Evolutionary conservation across 768 basidiomycete genomes (phyloP), one percentile per base, ranked within the genome.

Genomic region (Omphalotus guepiniiformis): DNA sequence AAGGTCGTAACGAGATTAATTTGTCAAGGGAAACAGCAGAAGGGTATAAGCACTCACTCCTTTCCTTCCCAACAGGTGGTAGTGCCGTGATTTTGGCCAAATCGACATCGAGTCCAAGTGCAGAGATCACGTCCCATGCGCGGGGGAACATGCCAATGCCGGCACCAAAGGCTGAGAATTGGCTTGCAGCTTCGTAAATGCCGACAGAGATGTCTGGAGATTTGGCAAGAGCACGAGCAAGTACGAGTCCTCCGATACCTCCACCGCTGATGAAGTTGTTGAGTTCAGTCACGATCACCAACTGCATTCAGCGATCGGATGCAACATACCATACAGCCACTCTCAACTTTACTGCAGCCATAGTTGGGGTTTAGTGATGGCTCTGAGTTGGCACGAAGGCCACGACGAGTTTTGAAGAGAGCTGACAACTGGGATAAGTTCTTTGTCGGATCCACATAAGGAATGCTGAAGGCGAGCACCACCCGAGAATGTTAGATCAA

Each of bases 91-190:
- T 42, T 1, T 51, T 48, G 1, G 59, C 55, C 29, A 66, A 53
- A 28, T 67, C 70, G 6, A 69, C 61, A 12, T 63, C 64, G 29
- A 78, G 43, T 0, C 72, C 76, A 7, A 77, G 57, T 2, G 59
- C 54, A 21, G 61, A 58, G 23, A 77, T 51, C 5, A 74, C 63
- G 23, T 71, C 67, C 71, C 71, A 72, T 12, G 68, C 59, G 25
- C 72, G 64, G 6, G 63, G 67, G 62, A 61, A 74, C 1, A 76
- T 52, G 15, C 66, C 69, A 34, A 76, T 67, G 3, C 75, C 76
- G 4, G 73, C 73, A 18, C 73, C 75, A n/a, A 74, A 47, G 49
- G 72, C 67, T 35, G 67, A 58, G 43, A 74, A 66, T 38, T 67
- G 57, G n/a, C 53, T 53, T 18, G 74, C 62, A 4, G 72, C 66